Conservation (phyloP, 352 stramenopile species). For the Phytophthora sp. region DNA sequence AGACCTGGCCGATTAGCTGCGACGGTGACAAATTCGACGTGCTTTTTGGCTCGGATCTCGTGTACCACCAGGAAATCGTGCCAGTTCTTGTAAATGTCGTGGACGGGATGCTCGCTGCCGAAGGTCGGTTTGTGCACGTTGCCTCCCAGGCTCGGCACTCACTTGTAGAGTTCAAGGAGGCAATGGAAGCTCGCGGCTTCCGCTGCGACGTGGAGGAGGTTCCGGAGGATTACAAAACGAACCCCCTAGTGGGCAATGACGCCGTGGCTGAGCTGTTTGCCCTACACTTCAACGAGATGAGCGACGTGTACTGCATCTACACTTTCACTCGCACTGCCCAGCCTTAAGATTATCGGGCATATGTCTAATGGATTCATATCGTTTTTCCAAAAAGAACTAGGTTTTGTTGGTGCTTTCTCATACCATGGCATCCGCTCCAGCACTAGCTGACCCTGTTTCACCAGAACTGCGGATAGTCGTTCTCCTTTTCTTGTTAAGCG, state of each 20-base stretch:
- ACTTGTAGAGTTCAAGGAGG: constrained; percentile 82
- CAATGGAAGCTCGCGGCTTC: constrained; percentile 77
- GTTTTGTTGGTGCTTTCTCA: constrained; percentile 5
- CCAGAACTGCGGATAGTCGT: background rate
- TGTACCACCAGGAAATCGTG: constrained; percentile 88
- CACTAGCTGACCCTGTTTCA: background rate
- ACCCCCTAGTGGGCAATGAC: constrained; percentile 77
- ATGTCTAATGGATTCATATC: constrained; percentile 28
- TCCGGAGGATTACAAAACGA: constrained; percentile 85
- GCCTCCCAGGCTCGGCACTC: constrained; percentile 83
- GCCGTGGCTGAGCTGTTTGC: constrained; percentile 74
- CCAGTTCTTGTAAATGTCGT: constrained; percentile 80
- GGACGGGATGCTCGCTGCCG: constrained; percentile 58
- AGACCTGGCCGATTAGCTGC: constrained; percentile 66
- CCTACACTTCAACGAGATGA: constrained; percentile 92
- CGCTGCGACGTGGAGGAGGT: constrained; percentile 65
- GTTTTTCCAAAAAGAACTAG: constrained; percentile 7
- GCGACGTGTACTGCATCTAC: constrained; percentile 89
- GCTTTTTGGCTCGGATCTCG: constrained; percentile 83
- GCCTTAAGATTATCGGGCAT: constrained; percentile 21
- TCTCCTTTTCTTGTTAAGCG: constrained; percentile 20
- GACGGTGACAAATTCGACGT: constrained; percentile 64
- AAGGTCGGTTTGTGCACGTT: constrained; percentile 80
- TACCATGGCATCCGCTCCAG: constrained; percentile 15
- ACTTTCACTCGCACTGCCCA: constrained; percentile 62